A percentile compares a stretch with the other conserved stretches of the same genome.
Evolutionary conservation across 1,284 basidiomycete species (phyloP).

Genomic region (Chalciporus sp.): DNA sequence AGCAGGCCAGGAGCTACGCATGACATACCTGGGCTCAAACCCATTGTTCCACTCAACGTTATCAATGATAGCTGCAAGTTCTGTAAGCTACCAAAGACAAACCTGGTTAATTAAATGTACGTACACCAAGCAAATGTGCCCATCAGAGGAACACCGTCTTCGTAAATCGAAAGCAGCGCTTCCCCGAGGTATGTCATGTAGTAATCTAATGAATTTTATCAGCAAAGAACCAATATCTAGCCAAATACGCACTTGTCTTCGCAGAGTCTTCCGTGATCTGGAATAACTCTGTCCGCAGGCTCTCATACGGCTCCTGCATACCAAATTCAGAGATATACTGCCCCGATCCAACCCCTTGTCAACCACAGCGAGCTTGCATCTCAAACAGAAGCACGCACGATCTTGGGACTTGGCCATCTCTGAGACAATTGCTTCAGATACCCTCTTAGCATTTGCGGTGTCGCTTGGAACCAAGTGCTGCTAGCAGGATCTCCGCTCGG

Average conservation of each 20-base stretch:
- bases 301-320: not conserved
- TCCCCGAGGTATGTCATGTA: not conserved
- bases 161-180: not conserved
- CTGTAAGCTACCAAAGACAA: no score
- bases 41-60: not conserved
- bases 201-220: not conserved
- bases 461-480: constrained; percentile 42
- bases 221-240: no score
- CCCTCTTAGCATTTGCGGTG: constrained; percentile 41
- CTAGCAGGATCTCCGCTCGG: constrained; percentile 42
- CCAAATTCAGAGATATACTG: constrained; percentile 50
- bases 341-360: not conserved
- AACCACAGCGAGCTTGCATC: not conserved
- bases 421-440: constrained; percentile 39
- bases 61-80: no score
- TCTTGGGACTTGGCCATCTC: constrained; percentile 49
- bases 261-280: constrained; percentile 49
- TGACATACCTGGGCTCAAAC: not conserved
- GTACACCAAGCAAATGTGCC: not conserved
- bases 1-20: no score
- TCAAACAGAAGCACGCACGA: constrained; percentile 29
- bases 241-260: constrained; percentile 40
- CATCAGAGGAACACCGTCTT: not conserved
- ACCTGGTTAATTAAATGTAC: no score
- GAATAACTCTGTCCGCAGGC: constrained; percentile 40